Conservation (phyloP, 75 land plant species). For the Cupressus sempervirens region DNA sequence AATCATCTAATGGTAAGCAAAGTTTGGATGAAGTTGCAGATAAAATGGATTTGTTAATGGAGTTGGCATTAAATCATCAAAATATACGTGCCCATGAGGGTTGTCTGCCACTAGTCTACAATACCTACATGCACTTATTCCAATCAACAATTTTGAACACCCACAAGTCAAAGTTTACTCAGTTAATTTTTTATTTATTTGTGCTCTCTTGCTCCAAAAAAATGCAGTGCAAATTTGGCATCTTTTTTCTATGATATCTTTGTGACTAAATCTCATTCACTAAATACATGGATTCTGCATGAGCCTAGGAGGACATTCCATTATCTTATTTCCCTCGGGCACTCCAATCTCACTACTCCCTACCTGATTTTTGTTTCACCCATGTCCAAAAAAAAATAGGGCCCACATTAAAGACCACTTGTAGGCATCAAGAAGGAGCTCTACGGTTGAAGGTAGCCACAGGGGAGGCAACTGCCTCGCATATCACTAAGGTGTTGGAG, state of each 20-base stretch:
- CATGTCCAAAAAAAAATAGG: too few relatives aligned
- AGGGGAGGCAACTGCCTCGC: too few relatives aligned
- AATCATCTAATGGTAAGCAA: conserved; percentile 15
- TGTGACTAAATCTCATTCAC: conserved; percentile 20
- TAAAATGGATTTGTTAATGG: conserved; percentile 77
- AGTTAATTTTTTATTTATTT: conserved; percentile 82
- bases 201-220: conserved; percentile 77
- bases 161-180: conserved; percentile 87
- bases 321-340: too few relatives aligned
- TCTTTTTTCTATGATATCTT: conserved; percentile 56
- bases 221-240: conserved; percentile 63
- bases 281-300: conserved; percentile 57
- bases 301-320: too few relatives aligned
- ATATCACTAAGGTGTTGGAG: too few relatives aligned
- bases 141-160: conserved; percentile 61
- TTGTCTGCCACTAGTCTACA: conserved; percentile 55
- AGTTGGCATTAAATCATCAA: conserved; percentile 65
- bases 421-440: too few relatives aligned
- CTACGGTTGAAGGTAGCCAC: too few relatives aligned
- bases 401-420: too few relatives aligned
- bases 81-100: conserved; percentile 47
- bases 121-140: conserved; percentile 61
- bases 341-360: too few relatives aligned
- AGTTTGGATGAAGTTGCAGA: conserved; percentile 48
- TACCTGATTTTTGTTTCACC: too few relatives aligned